These are phyloP conservation scores for Cutaneotrichosporon mucoides DNA, from an alignment of 1,284 basidiomycete genomes.

Conservation along the genomic window DNA sequence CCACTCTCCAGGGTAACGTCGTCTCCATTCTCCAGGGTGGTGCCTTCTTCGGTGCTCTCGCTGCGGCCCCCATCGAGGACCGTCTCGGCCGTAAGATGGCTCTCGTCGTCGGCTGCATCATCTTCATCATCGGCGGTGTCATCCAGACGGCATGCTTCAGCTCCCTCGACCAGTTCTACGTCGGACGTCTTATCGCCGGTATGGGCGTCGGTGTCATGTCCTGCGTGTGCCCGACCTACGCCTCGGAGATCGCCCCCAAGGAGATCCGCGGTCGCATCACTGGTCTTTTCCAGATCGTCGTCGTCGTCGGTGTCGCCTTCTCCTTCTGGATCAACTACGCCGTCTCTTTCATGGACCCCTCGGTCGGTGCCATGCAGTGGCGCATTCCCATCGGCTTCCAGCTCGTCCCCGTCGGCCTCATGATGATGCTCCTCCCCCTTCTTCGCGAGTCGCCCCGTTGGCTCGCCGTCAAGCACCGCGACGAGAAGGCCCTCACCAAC, in stretches of 20 bases:
- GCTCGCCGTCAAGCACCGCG: conserved; percentile 57
- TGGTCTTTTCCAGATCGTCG: conserved; percentile 76
- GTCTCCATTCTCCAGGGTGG: conserved; percentile 68
- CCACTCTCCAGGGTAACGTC: conserved; percentile 51
- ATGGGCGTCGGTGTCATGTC: conserved; percentile 60
- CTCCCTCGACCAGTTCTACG: conserved; percentile 17
- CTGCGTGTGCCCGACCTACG: conserved; percentile 63
- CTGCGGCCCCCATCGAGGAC: conserved; percentile 52
- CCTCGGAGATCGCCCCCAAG: conserved; percentile 73
- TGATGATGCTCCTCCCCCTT: conserved; percentile 67
- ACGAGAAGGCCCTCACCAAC: conserved; percentile 54
- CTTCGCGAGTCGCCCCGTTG: conserved; percentile 56
- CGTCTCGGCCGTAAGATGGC: conserved; percentile 54
- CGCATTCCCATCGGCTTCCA: conserved; percentile 46
- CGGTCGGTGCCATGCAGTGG: conserved; percentile 37
- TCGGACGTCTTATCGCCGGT: conserved; percentile 66
- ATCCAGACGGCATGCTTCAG: conserved; percentile 50
- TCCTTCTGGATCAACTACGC: conserved; percentile 37
- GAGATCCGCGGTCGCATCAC: conserved; percentile 62
- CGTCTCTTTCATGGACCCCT: conserved; percentile 31
- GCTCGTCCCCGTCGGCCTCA: conserved; percentile 66
- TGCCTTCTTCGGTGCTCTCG: conserved; percentile 68
- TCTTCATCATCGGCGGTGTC: conserved; percentile 64
- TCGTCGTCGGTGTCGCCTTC: conserved; percentile 48
- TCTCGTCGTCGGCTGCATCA: conserved; percentile 57